Conservation (phyloP, 129 eudicot genomes). For the Tagetes patula region DNA sequence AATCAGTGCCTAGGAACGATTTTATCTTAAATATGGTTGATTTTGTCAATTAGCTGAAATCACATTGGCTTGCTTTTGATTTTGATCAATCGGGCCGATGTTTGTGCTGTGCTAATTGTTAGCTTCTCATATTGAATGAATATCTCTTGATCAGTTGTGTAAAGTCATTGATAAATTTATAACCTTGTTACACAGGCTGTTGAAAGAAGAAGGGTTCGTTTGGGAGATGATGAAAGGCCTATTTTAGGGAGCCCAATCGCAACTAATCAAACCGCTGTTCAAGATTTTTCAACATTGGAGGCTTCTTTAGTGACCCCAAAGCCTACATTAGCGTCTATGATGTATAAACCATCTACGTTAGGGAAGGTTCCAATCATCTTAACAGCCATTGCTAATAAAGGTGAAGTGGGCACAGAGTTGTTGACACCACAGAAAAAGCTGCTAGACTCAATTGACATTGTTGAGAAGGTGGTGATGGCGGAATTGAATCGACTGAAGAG, state of each 20-base stretch:
- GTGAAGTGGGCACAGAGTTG: constrained; percentile 41
- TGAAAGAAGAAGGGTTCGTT: constrained; percentile 64
- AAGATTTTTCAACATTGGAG: constrained; percentile 31
- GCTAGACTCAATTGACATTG: constrained; percentile 66
- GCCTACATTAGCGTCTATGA: constrained; percentile 33
- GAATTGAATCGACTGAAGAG: constrained; percentile 59
- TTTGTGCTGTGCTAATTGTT: too few species aligned
- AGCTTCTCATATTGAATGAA: neutral
- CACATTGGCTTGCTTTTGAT: too few species aligned
- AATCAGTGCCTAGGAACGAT: too few species aligned
- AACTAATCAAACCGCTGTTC: constrained; percentile 33
- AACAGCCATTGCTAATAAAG: constrained; percentile 33
- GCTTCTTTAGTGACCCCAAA: constrained; percentile 44
- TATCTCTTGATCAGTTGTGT: neutral
- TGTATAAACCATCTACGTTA: neutral
- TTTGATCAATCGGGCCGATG: too few species aligned
- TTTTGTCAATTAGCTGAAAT: too few species aligned
- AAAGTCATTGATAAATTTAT: neutral
- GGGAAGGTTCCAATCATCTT: constrained; percentile 17
- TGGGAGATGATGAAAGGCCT: constrained; percentile 52
- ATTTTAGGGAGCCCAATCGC: constrained; percentile 50
- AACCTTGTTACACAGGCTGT: constrained; percentile 46
- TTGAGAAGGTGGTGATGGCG: constrained; percentile 75
- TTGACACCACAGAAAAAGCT: constrained; percentile 72
- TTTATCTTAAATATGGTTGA: too few species aligned